A percentile compares a stretch with the other conserved stretches of the same genome.
Evolutionary conservation across 352 stramenopile species (phyloP).

Genomic region (Phytophthora pinifolia): DNA sequence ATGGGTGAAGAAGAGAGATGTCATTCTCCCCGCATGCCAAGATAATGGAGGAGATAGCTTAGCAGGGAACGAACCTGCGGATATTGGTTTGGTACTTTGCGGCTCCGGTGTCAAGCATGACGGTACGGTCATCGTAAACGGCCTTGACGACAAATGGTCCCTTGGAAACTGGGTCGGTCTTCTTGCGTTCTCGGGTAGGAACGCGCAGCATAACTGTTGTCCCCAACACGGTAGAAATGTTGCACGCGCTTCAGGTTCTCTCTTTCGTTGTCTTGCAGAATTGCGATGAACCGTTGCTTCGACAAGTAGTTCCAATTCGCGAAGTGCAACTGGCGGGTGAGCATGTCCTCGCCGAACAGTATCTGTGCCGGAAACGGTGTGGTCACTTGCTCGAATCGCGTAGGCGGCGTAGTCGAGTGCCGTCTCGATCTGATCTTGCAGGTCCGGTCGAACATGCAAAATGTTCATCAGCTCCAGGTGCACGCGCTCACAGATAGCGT

Average conservation of each 20-base stretch:
- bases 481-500: conserved; percentile 8
- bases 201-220: conserved; percentile 8
- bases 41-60: too few species aligned
- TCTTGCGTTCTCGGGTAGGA: conserved; percentile 5
- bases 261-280: conserved; percentile 16
- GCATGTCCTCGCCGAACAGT: conserved; percentile 15
- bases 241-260: conserved; percentile 17
- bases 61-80: conserved; percentile 3
- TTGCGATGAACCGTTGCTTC: conserved; percentile 7
- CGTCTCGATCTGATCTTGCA: neutral
- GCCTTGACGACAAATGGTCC: conserved; percentile 4
- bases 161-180: neutral
- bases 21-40: neutral
- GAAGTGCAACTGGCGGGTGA: conserved; percentile 5
- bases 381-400: conserved; percentile 11
- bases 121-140: conserved; percentile 7
- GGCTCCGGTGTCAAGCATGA: conserved; percentile 2
- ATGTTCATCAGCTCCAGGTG: conserved; percentile 3
- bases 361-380: conserved; percentile 9
- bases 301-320: conserved; percentile 18
- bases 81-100: conserved; percentile 3
- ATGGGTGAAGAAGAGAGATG: too few species aligned
- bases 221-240: conserved; percentile 12
- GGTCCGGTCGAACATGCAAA: neutral
- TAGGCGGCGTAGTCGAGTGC: conserved; percentile 6